These are phyloP conservation scores for Pezicula rhizophila DNA, from an alignment of 2,329 filamentous ascomycete genomes.

Conservation along the genomic window DNA sequence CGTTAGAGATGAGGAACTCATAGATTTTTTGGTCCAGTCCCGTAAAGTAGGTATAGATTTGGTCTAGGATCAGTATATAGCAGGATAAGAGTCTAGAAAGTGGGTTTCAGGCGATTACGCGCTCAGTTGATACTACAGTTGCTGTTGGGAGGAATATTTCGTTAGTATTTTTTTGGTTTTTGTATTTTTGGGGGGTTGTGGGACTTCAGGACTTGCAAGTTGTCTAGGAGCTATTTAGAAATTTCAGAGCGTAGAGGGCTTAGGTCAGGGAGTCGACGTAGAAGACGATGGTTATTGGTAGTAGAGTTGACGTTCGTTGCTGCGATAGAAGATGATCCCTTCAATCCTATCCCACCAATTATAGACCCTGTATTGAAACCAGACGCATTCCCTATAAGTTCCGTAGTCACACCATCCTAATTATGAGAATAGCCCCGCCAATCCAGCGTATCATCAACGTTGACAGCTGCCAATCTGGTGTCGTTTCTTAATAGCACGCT, in stretches of 20 bases:
- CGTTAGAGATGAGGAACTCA: constrained; percentile 12
- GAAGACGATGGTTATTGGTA: constrained; percentile 16
- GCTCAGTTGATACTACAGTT: too few species aligned
- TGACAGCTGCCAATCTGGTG: constrained; percentile 16
- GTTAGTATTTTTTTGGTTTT: constrained; percentile 3
- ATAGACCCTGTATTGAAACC: constrained; percentile 11
- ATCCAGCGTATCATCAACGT: constrained; percentile 15
- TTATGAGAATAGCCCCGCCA: constrained; percentile 19
- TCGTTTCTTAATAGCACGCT: constrained; percentile 6
- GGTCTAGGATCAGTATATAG: constrained; percentile 9
- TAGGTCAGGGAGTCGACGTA: constrained; percentile 12
- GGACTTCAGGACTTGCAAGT: constrained; percentile 6
- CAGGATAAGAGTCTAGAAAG: constrained; percentile 14
- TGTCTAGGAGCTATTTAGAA: constrained; percentile 10
- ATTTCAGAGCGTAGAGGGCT: constrained; percentile 11
- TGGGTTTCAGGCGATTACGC: constrained; percentile 15
- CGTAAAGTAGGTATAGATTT: constrained; percentile 18
- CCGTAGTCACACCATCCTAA: constrained; percentile 9
- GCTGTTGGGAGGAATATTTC: constrained; percentile 5
- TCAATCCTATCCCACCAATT: constrained; percentile 12
- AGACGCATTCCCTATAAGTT: constrained; percentile 13
- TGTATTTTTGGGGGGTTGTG: background rate
- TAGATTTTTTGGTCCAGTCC: constrained; percentile 15
- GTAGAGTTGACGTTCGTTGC: constrained; percentile 16
- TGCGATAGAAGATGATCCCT: constrained; percentile 12